Evolutionary conservation across 345 rosid genomes (phyloP), one percentile per base, ranked within the genome.

Genomic region (Eucalyptus viminalis): DNA sequence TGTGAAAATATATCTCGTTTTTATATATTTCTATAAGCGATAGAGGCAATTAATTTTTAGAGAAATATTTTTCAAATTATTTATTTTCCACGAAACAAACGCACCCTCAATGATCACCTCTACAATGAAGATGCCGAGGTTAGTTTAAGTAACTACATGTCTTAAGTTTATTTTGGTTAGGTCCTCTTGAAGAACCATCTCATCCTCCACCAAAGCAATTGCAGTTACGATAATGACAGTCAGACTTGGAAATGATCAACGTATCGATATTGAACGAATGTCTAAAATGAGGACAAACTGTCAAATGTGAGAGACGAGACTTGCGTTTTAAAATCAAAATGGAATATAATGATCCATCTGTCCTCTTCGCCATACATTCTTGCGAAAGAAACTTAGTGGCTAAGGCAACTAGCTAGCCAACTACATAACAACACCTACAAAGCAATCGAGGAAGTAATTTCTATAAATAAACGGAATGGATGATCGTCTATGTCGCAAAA

Each of bases 1-100:
- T 19, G 0, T 21, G 25, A 53, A 53, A 53, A 53, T 53, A 53
- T 53, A 2, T 8, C 19, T 53, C 2, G 1, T 8, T 53, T 8
- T 53, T 53, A 53, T 21, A 19, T 53, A 19, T 53, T 53, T 21
- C 0, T 53, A 1, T 53, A 53, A 53, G 58, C 5, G 0, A 53
- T 53, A 53, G 25, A 53, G 1, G 5, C 58, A 53, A 53, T 53
- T 53, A 50, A 53, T 53, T 53, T 53, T 53, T 19, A 53, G 11
- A 53, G 21, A 53, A 21, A 21, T 21, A 53, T 21, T 53, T 53
- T 21, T 19, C 1, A 53, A 53, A 53, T 53, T 53, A 21, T 21
- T 53, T 21, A 53, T 3, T 53, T 53, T 53, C 0, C 5, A 53
- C 1, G 0, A 53, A 53, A 21, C 25, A 53, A 0, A 53, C 8